phyloP scores from a whole-genome alignment of 78 protist species.

The Dictyostelium intermedium region DNA sequence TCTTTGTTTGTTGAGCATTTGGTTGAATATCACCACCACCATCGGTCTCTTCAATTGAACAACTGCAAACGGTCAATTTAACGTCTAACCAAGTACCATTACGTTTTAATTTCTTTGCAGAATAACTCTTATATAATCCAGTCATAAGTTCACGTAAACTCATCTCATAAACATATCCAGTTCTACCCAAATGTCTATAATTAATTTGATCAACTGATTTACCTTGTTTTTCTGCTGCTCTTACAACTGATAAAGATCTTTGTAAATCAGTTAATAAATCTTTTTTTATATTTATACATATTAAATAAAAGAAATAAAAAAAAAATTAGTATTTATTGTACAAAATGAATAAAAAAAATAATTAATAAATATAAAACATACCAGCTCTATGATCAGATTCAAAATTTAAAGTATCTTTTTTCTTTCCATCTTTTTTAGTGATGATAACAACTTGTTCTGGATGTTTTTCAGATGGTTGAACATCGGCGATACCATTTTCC shows the following conservation, averaged over 20 bases:
- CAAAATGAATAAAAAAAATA: too few species aligned
- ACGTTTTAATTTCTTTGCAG: slow-evolving; percentile 59
- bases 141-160: slow-evolving; percentile 56
- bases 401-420: slow-evolving; percentile 62
- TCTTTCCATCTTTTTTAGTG: slow-evolving; percentile 53
- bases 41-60: slow-evolving; percentile 49
- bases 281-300: neutral
- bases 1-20: neutral
- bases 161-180: slow-evolving; percentile 67
- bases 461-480: slow-evolving; percentile 34
- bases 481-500: slow-evolving; percentile 71
- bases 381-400: slow-evolving; percentile 52
- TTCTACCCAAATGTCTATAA: slow-evolving; percentile 66
- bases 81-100: slow-evolving; percentile 52
- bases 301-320: neutral
- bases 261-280: slow-evolving; percentile 62
- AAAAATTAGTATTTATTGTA: too few species aligned
- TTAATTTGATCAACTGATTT: slow-evolving; percentile 59
- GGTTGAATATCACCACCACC: neutral
- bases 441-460: slow-evolving; percentile 26
- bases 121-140: slow-evolving; percentile 49
- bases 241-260: slow-evolving; percentile 60
- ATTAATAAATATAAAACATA: neutral
- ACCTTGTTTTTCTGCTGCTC: slow-evolving; percentile 72
- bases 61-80: slow-evolving; percentile 39